Evolutionary conservation across 179 eudicot genomes (phyloP).

Genomic region (Silene vulgaris): DNA sequence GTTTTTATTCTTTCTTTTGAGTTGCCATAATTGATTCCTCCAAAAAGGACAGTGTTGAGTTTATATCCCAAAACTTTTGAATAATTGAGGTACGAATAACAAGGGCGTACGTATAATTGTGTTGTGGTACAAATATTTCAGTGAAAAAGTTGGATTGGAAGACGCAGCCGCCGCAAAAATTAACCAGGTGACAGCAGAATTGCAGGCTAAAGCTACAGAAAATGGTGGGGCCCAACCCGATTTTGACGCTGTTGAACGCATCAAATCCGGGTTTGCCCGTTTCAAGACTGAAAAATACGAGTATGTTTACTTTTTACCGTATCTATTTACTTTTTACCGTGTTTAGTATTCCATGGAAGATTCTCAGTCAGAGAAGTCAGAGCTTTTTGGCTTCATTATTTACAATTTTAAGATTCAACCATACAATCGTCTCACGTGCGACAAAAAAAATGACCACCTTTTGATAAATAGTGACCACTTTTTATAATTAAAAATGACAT

Average conservation of each 20-base stretch:
- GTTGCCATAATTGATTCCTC: neutral
- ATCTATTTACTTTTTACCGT: too few species aligned
- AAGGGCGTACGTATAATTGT: neutral
- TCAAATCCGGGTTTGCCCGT: constrained; percentile 58
- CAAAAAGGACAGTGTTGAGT: neutral
- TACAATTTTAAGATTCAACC: too few species aligned
- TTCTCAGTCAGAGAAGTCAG: too few species aligned
- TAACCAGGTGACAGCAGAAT: constrained; percentile 58
- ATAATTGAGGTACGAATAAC: neutral
- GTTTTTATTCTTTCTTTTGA: neutral
- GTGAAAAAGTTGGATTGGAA: constrained; percentile 71
- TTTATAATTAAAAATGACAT: too few species aligned
- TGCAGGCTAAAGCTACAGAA: constrained; percentile 30
- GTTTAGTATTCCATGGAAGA: too few species aligned
- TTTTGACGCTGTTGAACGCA: constrained; percentile 44
- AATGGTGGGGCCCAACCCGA: constrained; percentile 29
- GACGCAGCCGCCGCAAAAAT: constrained; percentile 76
- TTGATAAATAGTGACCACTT: too few species aligned
- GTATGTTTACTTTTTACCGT: constrained; percentile 30
- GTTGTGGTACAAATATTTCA: constrained; percentile 20
- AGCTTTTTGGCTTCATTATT: too few species aligned
- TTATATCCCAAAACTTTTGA: neutral
- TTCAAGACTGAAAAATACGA: constrained; percentile 84
- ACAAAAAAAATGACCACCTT: too few species aligned
- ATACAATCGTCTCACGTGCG: too few species aligned